A percentile compares a stretch with the other conserved stretches of the same genome.
Conservation (phyloP, 1,284 basidiomycete species). For the Boletus putidus region DNA sequence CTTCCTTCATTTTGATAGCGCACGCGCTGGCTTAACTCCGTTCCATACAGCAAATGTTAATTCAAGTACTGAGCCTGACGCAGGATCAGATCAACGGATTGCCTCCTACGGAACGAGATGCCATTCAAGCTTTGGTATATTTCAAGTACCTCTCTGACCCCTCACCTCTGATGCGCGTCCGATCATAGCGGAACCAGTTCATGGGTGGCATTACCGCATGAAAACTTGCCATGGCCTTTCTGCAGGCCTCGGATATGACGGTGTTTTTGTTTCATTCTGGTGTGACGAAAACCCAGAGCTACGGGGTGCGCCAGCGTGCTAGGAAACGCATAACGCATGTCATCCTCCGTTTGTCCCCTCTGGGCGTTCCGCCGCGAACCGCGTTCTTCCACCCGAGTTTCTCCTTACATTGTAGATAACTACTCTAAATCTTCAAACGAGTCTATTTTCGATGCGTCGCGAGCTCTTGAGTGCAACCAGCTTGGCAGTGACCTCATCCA, state of each 20-base stretch:
- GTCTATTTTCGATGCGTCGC: constrained; percentile 60
- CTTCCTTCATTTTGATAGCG: not conserved
- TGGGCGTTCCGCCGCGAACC: constrained; percentile 1
- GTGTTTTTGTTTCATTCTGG: not conserved
- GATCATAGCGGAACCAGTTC: constrained; percentile 49
- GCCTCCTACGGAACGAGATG: constrained; percentile 78
- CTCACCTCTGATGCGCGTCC: constrained; percentile 2
- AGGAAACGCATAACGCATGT: not conserved
- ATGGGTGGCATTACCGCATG: constrained; percentile 43
- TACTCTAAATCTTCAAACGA: constrained; percentile 36
- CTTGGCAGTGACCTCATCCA: constrained; percentile 67
- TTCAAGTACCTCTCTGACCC: too few relatives aligned
- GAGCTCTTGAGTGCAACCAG: constrained; percentile 64
- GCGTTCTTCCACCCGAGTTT: not conserved
- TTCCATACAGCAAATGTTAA: constrained; percentile 64
- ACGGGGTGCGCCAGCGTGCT: not conserved
- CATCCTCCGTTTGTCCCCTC: not conserved
- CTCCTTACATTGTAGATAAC: constrained; percentile 13
- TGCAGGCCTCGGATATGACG: not conserved
- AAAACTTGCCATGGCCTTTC: not conserved
- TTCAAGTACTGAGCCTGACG: constrained; percentile 85
- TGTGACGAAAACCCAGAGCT: not conserved
- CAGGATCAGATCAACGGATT: constrained; percentile 86
- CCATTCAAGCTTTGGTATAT: constrained; percentile 84
- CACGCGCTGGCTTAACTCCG: constrained; percentile 2